Evolutionary conservation across 2,329 filamentous ascomycete genomes (phyloP), one percentile per base, ranked within the genome.

Genomic region (Apiospora rasikravindrae): DNA sequence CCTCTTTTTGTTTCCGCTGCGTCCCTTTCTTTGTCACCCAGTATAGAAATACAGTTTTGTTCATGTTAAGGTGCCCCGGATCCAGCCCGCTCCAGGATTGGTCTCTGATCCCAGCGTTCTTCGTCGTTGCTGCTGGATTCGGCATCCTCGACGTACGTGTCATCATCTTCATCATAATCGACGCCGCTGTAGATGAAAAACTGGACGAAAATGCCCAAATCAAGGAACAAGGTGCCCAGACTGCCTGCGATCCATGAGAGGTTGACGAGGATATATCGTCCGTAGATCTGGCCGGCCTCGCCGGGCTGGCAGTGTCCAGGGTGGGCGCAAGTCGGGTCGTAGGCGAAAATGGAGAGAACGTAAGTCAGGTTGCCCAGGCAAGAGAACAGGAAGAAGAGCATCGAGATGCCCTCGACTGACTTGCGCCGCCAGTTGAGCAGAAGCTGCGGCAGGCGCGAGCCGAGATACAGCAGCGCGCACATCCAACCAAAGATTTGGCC

Each of bases 371-470:
- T 99, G 2, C 96, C 96, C 7, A 98, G 90, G 80, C 96, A 98
- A 5, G 96, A 96, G 81, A 99, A 98, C 29, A 98, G 86, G 85
- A 98, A 98, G 84, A 98, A 99, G 14, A 98, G 88, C 84, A 98
- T 91, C 75, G 93, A 96, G 26, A 99, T 92, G 4, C 96, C 96
- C 71, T 98, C 95, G 0, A 95, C 98, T 61, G 92, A 95, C 84
- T 97, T 97, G 74, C 96, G 92, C 26, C 94, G 90, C 85, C 94
- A 97, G 82, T 98, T 99, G 70, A 98, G 89, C 10, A 98, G 87
- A 1, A 99, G 87, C 84, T 99, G 96, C 0, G 96, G 96, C 8
- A 98, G 83, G 11, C 96, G 92, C 0, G 93, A 96, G 29, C 94
- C 94, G 14, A 98, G 93, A 79, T 99, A 98, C 6, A 98, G 87